These are phyloP conservation scores for Colletotrichum shisoi DNA, from an alignment of 2,329 filamentous ascomycete species.

Conservation along the genomic window DNA sequence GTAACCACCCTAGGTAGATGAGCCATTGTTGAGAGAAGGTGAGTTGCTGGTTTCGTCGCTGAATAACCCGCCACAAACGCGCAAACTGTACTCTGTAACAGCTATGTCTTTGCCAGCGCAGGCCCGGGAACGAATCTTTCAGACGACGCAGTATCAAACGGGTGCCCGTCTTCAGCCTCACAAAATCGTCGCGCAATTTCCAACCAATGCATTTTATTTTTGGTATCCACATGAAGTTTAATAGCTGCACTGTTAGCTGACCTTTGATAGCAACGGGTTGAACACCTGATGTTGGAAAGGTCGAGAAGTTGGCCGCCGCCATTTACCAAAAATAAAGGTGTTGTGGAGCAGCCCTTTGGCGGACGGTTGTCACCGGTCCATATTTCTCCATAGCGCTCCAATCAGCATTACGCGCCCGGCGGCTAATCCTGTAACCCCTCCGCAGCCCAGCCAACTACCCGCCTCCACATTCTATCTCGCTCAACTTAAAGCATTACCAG, in stretches of 20 bases:
- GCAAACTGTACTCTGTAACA: no score
- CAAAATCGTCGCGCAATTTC: no score
- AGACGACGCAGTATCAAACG: no score
- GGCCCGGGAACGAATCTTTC: no score
- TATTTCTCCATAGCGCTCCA: constrained; percentile 2
- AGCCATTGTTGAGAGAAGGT: no score
- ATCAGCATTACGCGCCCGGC: constrained; percentile 3
- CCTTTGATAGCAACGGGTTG: not conserved
- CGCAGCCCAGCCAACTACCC: not conserved
- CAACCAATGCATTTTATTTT: no score
- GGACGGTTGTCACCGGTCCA: not conserved
- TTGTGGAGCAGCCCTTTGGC: not conserved
- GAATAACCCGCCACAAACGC: no score
- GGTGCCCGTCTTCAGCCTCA: no score
- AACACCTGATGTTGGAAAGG: not conserved
- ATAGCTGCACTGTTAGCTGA: not conserved
- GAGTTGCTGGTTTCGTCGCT: no score
- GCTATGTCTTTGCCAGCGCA: no score
- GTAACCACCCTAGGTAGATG: no score
- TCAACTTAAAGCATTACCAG: not conserved
- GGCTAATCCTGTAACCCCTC: constrained; percentile 30
- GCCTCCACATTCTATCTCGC: not conserved
- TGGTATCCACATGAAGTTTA: no score
- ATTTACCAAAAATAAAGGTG: constrained; percentile 27
- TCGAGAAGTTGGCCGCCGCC: not conserved